Evolutionary conservation across 768 basidiomycete genomes (phyloP).

Genomic region (Tricholoma terreum): DNA sequence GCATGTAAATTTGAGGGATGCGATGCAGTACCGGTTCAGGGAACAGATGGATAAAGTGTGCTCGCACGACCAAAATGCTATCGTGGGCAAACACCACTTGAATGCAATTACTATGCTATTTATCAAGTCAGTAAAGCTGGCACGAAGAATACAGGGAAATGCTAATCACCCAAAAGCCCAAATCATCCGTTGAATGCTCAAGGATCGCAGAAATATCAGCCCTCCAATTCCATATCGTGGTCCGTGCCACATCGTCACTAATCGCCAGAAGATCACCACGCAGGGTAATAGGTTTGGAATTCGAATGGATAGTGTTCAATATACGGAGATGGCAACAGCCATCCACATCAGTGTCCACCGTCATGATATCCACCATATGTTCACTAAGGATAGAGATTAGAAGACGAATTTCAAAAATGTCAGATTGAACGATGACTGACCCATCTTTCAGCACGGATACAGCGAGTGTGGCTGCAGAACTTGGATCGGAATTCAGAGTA

Average conservation of each 20-base stretch:
- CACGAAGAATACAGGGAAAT: background rate
- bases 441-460: slow-evolving; percentile 44
- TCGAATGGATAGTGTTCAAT: slow-evolving; percentile 34
- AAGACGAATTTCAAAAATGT: slow-evolving; percentile 15
- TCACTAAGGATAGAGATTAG: slow-evolving; percentile 21
- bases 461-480: slow-evolving; percentile 47
- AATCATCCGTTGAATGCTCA: slow-evolving; percentile 30
- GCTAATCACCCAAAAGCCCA: slow-evolving; percentile 30
- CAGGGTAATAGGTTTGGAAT: slow-evolving; percentile 46
- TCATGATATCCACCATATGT: slow-evolving; percentile 32
- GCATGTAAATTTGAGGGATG: slow-evolving; percentile 25
- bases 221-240: slow-evolving; percentile 56
- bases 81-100: slow-evolving; percentile 48
- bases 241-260: slow-evolving; percentile 49
- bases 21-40: slow-evolving; percentile 38
- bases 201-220: slow-evolving; percentile 44
- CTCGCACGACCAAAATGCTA: slow-evolving; percentile 55
- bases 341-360: slow-evolving; percentile 13
- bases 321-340: slow-evolving; percentile 25
- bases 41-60: slow-evolving; percentile 57
- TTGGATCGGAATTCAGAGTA: slow-evolving; percentile 44
- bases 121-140: slow-evolving; percentile 1
- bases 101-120: slow-evolving; percentile 47
- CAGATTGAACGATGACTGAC: slow-evolving; percentile 32
- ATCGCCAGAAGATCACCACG: slow-evolving; percentile 51